Evolutionary conservation across 257 asterid genomes (phyloP), one percentile per base, ranked within the genome.

Genomic region (Gentiana dahurica): DNA sequence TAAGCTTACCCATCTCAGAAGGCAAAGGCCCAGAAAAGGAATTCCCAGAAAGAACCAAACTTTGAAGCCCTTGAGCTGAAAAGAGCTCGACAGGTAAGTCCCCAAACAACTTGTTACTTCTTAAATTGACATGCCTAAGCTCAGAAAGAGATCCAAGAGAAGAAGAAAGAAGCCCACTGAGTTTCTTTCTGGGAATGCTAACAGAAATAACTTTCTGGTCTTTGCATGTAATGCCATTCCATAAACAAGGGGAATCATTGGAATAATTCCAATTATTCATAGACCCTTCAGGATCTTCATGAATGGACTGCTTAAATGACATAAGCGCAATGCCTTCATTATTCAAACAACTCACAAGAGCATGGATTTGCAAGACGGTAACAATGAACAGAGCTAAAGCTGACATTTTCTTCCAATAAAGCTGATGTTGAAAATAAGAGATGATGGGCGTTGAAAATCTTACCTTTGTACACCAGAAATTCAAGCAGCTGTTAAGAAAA

Each of bases 151-250:
- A 80, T 62, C 96, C 96, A 46, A 87, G 85, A 36, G 89, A 77
- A 62, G 88, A 36, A 36, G 89, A 73, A 54, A 90, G 77, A 71
- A 68, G 62, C 63, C 98, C 96, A 50, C 73, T 41, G 58, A 90
- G 94, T 63, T 76, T 76, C 81, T 74, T 84, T 57, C 71, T 82
- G 10, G 96, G 93, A 36, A 87, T 75, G 73, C 77, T 76, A 36
- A 86, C 66, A 60, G 93, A 75, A 33, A 90, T 75, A 53, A 87
- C 95, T 35, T 57, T 82, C 12, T 70, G 75, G 51, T 75, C 74
- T 55, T 76, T 79, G 78, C 98, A 90, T 58, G 96, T 73, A 32
- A 90, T 66, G n/a, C 96, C 98, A 69, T 84, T 90, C 98, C 98
- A 90, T 2, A 75, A 75, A 79, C 98, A 90, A 49, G 98, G 98